These are phyloP conservation scores for Calendula officinalis DNA, from an alignment of 129 eudicot species.

Conservation along the genomic window DNA sequence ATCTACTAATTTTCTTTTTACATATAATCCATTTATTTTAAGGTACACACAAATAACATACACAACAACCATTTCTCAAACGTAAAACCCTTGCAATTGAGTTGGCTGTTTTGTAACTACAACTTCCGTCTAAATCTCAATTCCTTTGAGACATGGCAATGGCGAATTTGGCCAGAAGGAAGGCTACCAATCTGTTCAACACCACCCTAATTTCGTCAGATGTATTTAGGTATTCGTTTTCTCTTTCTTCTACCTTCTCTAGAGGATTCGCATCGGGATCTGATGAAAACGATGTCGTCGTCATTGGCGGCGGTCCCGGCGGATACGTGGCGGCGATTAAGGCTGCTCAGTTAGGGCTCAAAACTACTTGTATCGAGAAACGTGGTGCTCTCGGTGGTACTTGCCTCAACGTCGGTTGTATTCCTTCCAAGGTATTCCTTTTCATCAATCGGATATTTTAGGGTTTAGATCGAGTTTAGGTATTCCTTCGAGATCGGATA, in stretches of 20 bases:
- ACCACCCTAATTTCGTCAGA: conserved; percentile 16
- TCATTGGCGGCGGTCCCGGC: conserved; percentile 96
- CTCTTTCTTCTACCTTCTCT: conserved; percentile 28
- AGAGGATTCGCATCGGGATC: conserved; percentile 65
- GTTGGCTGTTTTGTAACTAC: too few relatives aligned
- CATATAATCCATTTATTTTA: too few relatives aligned
- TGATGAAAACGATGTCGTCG: conserved; percentile 81
- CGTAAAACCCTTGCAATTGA: too few relatives aligned
- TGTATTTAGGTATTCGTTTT: conserved; percentile 35
- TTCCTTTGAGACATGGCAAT: conserved; percentile 44
- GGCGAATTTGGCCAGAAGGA: conserved; percentile 55
- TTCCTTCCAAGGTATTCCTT: conserved; percentile 6
- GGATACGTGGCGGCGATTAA: conserved; percentile 96
- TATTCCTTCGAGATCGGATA: too few relatives aligned
- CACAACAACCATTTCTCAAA: too few relatives aligned
- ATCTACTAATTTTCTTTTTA: too few relatives aligned
- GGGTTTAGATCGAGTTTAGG: too few relatives aligned
- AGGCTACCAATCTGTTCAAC: conserved; percentile 31
- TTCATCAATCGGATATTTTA: conserved; percentile 13
- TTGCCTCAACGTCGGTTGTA: conserved; percentile 24
- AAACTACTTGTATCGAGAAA: conserved; percentile 82
- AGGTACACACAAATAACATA: too few relatives aligned
- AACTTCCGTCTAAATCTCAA: too few relatives aligned
- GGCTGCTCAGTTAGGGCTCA: conserved; percentile 88
- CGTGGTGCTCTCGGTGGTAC: conserved; percentile 22